Evolutionary conservation across 306 rosid genomes (phyloP), one percentile per base, ranked within the genome.

Genomic region (Prosopis cineraria): DNA sequence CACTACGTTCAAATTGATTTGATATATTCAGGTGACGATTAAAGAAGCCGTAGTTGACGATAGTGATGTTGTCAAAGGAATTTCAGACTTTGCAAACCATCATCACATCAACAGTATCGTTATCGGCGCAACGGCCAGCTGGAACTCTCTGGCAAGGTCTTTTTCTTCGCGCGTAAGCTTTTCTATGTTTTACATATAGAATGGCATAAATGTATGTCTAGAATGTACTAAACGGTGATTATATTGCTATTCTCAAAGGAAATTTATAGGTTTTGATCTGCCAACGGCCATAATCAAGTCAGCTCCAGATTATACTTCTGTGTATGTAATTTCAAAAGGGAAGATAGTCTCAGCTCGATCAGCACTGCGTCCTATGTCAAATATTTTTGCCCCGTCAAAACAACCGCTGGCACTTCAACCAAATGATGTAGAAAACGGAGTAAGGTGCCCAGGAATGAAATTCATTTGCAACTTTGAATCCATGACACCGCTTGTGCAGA

Each of bases 281-380:
- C 88, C 96, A 16, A 66, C 84, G 31, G 67, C 86, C 69, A 14
- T 96, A 52, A 75, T 84, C 40, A 96, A 88, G 79, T 64, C 85
- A 63, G 97, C 88, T 58, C 98, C 99, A 5, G 93, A 87, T 34
- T 93, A 83, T 84, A 85, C 96, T 43, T 86, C 88, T 17, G 99
- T 96, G 6, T 91, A 89, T 44, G 85, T 96, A 22, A 90, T 96
- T 77, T 90, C 95, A 0, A 96, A 96, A 73, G 91, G 93, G 86
- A 96, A 96, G 91, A 72, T 88, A 81, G 60, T 88, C 29, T 79
- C 90, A 7, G 85, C 88, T 39, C 79, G 91, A 78, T 77, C 92
- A n/a, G 97, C 99, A 0, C 76, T 63, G 22, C 89, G 98, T 56
- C 80, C 91, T 3, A 76, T 83, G 68, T 72, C 82, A 31, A 91